Conservation (phyloP, 1,284 basidiomycete genomes). For the Microstroma glucosiphilum region DNA sequence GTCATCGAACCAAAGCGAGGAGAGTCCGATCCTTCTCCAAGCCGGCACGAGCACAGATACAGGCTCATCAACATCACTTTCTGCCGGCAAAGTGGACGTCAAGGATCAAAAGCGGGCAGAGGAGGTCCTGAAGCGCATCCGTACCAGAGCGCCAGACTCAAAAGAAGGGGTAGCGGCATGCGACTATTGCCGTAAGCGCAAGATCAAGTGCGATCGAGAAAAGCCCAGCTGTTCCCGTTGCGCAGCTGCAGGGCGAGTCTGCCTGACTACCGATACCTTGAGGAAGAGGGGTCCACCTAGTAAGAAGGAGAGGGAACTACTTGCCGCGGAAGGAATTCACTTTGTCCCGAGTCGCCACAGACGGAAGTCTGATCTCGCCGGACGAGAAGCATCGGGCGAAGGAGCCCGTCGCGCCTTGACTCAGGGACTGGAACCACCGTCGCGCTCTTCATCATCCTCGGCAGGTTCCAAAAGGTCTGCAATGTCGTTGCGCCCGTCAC, state of each 20-base stretch:
- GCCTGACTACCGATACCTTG: constrained; percentile 33
- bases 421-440: too few species aligned
- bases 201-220: constrained; percentile 23
- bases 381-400: too few species aligned
- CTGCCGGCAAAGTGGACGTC: background rate
- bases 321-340: background rate
- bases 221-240: constrained; percentile 33
- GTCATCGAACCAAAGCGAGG: too few species aligned
- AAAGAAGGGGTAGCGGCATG: constrained; percentile 19
- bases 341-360: background rate
- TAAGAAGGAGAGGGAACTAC: constrained; percentile 14
- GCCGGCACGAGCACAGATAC: too few species aligned
- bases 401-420: too few species aligned
- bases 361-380: too few species aligned
- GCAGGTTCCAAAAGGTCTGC: too few species aligned
- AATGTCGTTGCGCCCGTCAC: too few species aligned
- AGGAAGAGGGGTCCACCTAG: constrained; percentile 29
- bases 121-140: constrained; percentile 19
- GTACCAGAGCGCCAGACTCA: constrained; percentile 17
- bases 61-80: too few species aligned
- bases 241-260: constrained; percentile 18
- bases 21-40: too few species aligned
- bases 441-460: too few species aligned
- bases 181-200: constrained; percentile 22
- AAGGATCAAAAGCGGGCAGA: constrained; percentile 6